Base-by-base conservation (phyloP, 371 early-diverging fungal genomes). In the Entomophthora muscae region DNA sequence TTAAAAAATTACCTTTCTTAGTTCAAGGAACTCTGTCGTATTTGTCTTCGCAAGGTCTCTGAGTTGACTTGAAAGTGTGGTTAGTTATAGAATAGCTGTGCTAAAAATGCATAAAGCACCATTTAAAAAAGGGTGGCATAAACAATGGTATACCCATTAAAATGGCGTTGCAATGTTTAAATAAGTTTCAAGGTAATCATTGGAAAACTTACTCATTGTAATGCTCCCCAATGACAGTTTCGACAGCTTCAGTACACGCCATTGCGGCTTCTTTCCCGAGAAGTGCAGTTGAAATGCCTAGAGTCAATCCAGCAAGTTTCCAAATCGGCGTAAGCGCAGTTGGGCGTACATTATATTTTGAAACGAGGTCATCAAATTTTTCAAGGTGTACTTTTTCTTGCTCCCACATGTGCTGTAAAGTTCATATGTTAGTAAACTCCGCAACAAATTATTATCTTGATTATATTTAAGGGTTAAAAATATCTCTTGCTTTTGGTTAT, bases 211-310 rank as follows among this genome's bases (percentile, higher is more conserved):
- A 85, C 81, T 94, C 93, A 69, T 96, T 91, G 70, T 97, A 97
- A 68, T 97, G 97, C 52, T 84, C 75, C n/a, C 96, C 96, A 72
- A 97, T 95, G 21, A 89, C 90, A 0, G 95, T 92, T 72, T 97
- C 98, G 21, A 95, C 98, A 0, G 97, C 97, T 68, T 97, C 98
- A 0, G 98, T 97, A 72, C 95, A 95, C 1, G 93, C 91, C 97
- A 97, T 97, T 27, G 95, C 95, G 2, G 93, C 93, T 64, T 91
- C 88, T 66, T 89, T 86, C 17, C 97, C 97, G 69, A 96, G 66
- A 63, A 90, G 57, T 2, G 95, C 97, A 0, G 97, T 91, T 1
- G 81, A 84, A 26, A 80, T 85, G 22, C 97, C 97, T 3, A 95
- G 76, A 0, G 83, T 78, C 65, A 83, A 95, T 1, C 97, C 97